Conservation (phyloP, 306 rosid species). For the Pyrus bretschneideri region DNA sequence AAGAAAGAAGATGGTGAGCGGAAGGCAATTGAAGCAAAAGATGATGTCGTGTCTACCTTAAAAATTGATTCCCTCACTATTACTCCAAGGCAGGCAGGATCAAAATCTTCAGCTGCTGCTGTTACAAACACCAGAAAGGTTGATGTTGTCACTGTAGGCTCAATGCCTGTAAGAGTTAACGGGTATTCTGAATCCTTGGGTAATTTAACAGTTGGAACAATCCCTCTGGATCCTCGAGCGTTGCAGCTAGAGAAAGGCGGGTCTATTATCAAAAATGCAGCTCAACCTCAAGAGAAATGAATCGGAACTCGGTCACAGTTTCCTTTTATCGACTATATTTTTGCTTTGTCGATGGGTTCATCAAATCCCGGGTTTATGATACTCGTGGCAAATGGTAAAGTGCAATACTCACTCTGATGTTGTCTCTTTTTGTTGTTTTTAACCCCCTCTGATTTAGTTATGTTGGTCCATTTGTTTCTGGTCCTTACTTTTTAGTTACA, state of each 20-base stretch:
- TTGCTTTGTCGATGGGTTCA: neutral
- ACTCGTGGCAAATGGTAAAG: conserved; percentile 6
- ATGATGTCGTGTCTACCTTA: conserved; percentile 36
- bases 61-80: conserved; percentile 63
- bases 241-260: conserved; percentile 40
- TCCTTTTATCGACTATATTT: neutral
- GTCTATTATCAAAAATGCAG: conserved; percentile 25
- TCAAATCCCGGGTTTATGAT: neutral
- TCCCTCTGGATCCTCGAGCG: conserved; percentile 59
- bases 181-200: conserved; percentile 44
- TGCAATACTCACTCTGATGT: conserved; percentile 1
- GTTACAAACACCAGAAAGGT: conserved; percentile 12
- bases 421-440: neutral
- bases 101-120: conserved; percentile 24
- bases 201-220: conserved; percentile 66
- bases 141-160: conserved; percentile 64
- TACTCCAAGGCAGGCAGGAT: conserved; percentile 36
- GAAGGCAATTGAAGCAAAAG: conserved; percentile 16
- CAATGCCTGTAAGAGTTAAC: conserved; percentile 62
- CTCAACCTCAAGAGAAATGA: conserved; percentile 14
- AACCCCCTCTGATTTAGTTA: neutral
- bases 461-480: conserved; percentile 18
- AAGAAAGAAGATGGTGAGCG: conserved; percentile 28
- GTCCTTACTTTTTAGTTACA: conserved; percentile 4
- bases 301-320: conserved; percentile 5